Percentiles rank a stretch among this genome's conserved stretches.
Conservation (phyloP, 2,329 filamentous ascomycete species). For the Alternaria gaisen region DNA sequence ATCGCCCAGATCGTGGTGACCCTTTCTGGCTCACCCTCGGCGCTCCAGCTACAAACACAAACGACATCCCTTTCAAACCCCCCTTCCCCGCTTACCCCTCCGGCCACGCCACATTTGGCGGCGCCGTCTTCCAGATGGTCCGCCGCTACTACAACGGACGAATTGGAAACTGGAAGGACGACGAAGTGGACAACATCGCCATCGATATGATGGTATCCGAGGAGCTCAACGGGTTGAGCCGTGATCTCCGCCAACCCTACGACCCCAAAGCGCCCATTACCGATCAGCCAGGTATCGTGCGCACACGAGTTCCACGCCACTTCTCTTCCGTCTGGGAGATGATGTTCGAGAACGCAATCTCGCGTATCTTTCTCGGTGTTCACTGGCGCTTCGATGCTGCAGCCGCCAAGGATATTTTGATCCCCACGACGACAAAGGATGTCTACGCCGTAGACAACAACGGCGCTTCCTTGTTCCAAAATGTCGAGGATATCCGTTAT, state of each 20-base stretch:
- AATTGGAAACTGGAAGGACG: constrained; percentile 23
- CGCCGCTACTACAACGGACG: constrained; percentile 39
- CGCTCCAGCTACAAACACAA: constrained; percentile 36
- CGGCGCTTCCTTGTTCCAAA: constrained; percentile 22
- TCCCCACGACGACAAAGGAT: constrained; percentile 20
- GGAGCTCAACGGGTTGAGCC: constrained; percentile 36
- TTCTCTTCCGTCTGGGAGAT: constrained; percentile 37
- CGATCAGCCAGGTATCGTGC: constrained; percentile 37
- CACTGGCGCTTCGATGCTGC: constrained; percentile 44
- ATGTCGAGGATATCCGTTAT: constrained; percentile 21
- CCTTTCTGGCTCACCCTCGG: constrained; percentile 36
- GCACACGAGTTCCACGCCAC: constrained; percentile 27
- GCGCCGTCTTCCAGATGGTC: constrained; percentile 32
- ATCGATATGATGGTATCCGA: constrained; percentile 33
- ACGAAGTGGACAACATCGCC: constrained; percentile 33
- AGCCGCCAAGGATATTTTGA: constrained; percentile 27
- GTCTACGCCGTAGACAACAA: constrained; percentile 19
- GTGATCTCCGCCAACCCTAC: constrained; percentile 36
- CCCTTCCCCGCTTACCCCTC: constrained; percentile 40
- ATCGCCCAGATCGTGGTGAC: constrained; percentile 21
- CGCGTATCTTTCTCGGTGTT: constrained; percentile 38
- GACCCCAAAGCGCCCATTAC: constrained; percentile 31
- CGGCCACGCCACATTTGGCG: constrained; percentile 39
- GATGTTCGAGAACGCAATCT: constrained; percentile 41
- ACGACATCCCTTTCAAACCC: constrained; percentile 36